A percentile compares a stretch with the other conserved stretches of the same genome.
These are phyloP conservation scores for Phragmites australis DNA, from an alignment of 176 grass and related monocot species.

Conservation along the genomic window DNA sequence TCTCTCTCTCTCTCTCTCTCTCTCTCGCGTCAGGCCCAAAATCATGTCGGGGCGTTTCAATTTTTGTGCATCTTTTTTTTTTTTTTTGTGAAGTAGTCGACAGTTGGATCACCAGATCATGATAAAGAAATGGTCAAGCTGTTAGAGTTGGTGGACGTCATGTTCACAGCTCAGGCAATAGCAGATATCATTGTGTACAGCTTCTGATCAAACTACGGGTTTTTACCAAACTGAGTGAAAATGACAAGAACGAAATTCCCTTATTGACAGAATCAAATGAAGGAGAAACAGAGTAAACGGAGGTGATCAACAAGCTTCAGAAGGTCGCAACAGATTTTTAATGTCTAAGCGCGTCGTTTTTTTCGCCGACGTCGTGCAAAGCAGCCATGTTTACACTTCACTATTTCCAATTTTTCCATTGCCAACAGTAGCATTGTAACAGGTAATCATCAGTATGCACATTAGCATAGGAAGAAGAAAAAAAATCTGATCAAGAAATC, in stretches of 20 bases:
- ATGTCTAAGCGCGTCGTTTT: too few species aligned
- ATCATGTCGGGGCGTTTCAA: background rate
- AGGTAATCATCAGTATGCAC: conserved; percentile 33
- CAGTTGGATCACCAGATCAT: background rate
- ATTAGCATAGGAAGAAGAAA: conserved; percentile 3
- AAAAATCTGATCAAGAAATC: background rate
- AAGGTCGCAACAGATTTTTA: too few species aligned
- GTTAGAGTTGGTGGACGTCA: conserved; percentile 31
- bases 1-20: background rate
- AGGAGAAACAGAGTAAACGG: background rate
- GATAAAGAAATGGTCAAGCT: conserved; percentile 37
- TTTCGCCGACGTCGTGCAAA: too few species aligned
- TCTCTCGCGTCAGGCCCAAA: background rate
- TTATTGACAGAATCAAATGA: background rate
- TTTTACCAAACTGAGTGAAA: background rate
- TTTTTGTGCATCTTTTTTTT: background rate
- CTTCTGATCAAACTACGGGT: conserved; percentile 13
- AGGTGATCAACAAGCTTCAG: background rate
- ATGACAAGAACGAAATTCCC: background rate
- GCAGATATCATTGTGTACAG: background rate
- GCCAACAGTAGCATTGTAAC: background rate
- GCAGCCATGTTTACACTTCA: too few species aligned
- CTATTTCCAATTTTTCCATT: background rate
- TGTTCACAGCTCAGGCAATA: conserved; percentile 27
- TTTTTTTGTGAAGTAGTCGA: background rate